These are phyloP conservation scores for Houttuynia cordata DNA, from an alignment of 164 flowering plant genomes.

Conservation along the genomic window DNA sequence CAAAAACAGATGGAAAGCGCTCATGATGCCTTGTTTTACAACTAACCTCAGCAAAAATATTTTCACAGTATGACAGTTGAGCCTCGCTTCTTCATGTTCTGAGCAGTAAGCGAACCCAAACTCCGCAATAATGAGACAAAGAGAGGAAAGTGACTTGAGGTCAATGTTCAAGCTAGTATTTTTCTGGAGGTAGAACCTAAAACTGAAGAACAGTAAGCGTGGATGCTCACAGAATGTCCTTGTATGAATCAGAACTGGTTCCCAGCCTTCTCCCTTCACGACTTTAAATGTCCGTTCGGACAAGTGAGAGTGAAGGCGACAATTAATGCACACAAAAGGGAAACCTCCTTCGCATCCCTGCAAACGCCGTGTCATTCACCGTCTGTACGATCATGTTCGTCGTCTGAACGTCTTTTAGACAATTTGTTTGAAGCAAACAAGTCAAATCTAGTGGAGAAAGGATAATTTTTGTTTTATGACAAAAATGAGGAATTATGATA, in stretches of 20 bases:
- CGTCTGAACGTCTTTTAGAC: background rate
- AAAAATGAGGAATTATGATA: too few relatives aligned
- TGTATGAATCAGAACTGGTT: background rate
- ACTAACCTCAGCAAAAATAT: background rate
- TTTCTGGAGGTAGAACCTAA: too few relatives aligned
- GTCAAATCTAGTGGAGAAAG: background rate
- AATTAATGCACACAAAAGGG: background rate
- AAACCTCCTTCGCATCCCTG: background rate
- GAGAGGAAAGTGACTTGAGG: too few relatives aligned
- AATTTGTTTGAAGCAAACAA: background rate
- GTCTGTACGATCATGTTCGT: background rate
- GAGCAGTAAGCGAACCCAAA: too few relatives aligned
- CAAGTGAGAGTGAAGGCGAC: background rate
- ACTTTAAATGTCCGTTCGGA: background rate
- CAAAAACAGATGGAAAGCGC: background rate
- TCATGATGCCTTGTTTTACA: background rate
- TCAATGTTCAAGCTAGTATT: too few relatives aligned
- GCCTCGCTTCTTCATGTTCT: background rate
- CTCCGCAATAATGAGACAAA: too few relatives aligned
- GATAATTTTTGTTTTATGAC: background rate
- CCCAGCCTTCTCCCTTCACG: background rate
- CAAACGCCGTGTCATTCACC: background rate
- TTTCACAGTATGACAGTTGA: background rate
- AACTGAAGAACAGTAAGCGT: background rate
- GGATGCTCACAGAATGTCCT: background rate